Percentiles rank a stretch among this genome's conserved stretches.
Evolutionary conservation across 805 yeast genomes (phyloP).

Genomic region (Lachancea sp.): DNA sequence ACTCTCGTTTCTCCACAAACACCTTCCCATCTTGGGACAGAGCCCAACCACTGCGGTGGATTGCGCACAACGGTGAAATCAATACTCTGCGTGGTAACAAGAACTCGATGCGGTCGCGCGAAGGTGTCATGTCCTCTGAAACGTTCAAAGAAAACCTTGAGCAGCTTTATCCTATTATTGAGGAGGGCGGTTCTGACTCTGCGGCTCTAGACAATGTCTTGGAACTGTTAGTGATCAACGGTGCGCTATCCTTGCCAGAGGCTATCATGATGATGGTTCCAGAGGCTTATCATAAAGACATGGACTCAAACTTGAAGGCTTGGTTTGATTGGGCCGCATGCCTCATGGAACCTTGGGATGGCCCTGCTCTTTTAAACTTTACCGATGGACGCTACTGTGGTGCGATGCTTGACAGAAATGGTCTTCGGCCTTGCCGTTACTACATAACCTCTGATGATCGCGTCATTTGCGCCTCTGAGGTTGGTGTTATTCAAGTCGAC

Average conservation of each 20-base stretch:
- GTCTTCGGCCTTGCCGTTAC: slow-evolving; percentile 96
- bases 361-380: slow-evolving; percentile 94
- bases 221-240: slow-evolving; percentile 86
- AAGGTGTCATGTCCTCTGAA: slow-evolving; percentile 87
- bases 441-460: slow-evolving; percentile 91
- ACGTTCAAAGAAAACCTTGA: slow-evolving; percentile 89
- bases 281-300: slow-evolving; percentile 96
- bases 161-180: slow-evolving; percentile 87
- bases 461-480: slow-evolving; percentile 97
- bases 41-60: slow-evolving; percentile 95
- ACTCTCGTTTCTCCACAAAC: slow-evolving; percentile 94
- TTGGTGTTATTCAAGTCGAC: slow-evolving; percentile 89
- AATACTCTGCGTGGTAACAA: slow-evolving; percentile 96
- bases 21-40: slow-evolving; percentile 99
- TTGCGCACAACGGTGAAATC: slow-evolving; percentile 98
- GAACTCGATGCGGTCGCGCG: slow-evolving; percentile 98
- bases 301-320: slow-evolving; percentile 89
- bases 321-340: slow-evolving; percentile 99
- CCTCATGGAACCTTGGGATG: slow-evolving; percentile 99
- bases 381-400: slow-evolving; percentile 98
- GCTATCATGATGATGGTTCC: slow-evolving; percentile 97
- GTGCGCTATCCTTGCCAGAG: slow-evolving; percentile 87
- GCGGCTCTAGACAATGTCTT: slow-evolving; percentile 96
- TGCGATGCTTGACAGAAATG: slow-evolving; percentile 95
- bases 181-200: slow-evolving; percentile 98